Evolutionary conservation across 2,329 filamentous ascomycete genomes (phyloP), one percentile per base, ranked within the genome.

Genomic region (Aspergillus quadrilineatus): DNA sequence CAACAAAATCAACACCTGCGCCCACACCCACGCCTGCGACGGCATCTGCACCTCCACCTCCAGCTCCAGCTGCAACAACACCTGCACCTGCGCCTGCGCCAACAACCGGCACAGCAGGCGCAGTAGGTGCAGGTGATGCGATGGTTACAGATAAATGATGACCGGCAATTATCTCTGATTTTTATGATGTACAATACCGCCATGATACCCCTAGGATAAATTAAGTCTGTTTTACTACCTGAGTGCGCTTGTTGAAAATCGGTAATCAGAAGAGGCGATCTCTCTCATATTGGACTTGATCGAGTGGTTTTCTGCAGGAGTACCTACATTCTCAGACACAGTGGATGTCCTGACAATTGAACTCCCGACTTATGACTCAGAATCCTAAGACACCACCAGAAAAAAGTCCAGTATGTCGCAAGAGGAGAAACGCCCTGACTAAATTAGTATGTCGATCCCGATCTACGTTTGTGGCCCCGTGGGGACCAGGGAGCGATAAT

Each of bases 61-160:
- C 37, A 17, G 3, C 37, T 22, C 10, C 37, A 41, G 37, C 37
- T n/a, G 37, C 37, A 8, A 29, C 29, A 6, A 42, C 60, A 28
- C 15, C 41, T 17, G n/a, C 15, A 9, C 41, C 15, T 26, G 41
- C 41, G 4, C 14, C 37, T 7, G 37, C 26, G 9, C 30, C 29
- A 12, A 42, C 58, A 30, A 46, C 60, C 43, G 42, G 14, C 14
- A 28, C 58, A 50, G 39, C 52, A 12, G 54, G 50, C 28, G 28
- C 53, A 51, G 39, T 50, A 10, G 54, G 50, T 28, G 28, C 53
- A 30, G 55, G 55, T 37, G 59, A 60, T 51, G 44, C 60, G 26
- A 63, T 65, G 61, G 63, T 58, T 37, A 34, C 62, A 29, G 63
- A 65, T 45, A 62, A 62, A 36, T 57, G 39, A 57, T 47, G n/a